Evolutionary conservation across 208 protist species (phyloP).

Genomic region (Trypanosoma avium): DNA sequence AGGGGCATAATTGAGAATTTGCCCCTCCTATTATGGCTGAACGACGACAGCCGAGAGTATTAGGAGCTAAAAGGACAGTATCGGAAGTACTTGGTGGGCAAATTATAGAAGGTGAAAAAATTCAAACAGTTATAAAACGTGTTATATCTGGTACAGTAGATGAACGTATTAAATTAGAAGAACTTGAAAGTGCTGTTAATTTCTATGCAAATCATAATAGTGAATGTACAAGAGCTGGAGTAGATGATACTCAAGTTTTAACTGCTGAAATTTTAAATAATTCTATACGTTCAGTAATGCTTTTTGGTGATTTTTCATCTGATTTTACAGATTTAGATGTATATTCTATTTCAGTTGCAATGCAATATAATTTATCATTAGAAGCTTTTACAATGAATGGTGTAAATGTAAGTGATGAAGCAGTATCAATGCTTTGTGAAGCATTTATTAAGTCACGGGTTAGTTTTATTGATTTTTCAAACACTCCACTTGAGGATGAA

Average conservation of each 20-base stretch:
- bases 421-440: constrained; percentile 75
- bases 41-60: constrained; percentile 47
- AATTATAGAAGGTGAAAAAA: constrained; percentile 30
- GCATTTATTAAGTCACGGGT: constrained; percentile 75
- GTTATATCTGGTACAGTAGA: constrained; percentile 39
- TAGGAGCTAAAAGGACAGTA: constrained; percentile 67
- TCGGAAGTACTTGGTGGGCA: constrained; percentile 41
- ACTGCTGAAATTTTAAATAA: constrained; percentile 88
- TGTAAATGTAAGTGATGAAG: constrained; percentile 81
- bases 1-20: neutral
- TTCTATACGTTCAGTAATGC: constrained; percentile 69
- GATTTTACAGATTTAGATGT: constrained; percentile 77
- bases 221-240: constrained; percentile 62
- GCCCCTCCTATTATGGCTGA: constrained; percentile 23
- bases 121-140: constrained; percentile 32
- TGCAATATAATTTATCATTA: constrained; percentile 87
- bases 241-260: constrained; percentile 71
- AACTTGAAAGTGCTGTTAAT: constrained; percentile 59
- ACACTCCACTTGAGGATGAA: constrained; percentile 81
- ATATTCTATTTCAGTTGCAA: constrained; percentile 67
- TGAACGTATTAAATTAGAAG: constrained; percentile 36
- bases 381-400: constrained; percentile 83
- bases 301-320: constrained; percentile 77
- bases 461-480: constrained; percentile 83
- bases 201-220: constrained; percentile 85